Evolutionary conservation across 176 grass and related monocot genomes (phyloP), one percentile per base, ranked within the genome.

Genomic region (maize (Zea mays)): DNA sequence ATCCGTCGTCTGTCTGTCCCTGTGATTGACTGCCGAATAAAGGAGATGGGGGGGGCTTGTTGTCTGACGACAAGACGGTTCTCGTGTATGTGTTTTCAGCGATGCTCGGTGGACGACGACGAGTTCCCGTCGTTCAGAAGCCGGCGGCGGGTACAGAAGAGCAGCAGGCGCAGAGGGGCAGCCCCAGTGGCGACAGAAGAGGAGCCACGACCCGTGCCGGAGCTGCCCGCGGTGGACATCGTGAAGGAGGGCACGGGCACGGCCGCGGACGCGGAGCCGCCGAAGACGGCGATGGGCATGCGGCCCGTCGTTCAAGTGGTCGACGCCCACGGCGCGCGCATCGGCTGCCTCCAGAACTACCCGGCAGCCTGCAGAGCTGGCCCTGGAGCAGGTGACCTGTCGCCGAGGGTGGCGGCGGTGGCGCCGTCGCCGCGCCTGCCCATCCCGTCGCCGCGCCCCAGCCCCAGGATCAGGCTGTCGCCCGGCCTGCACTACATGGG

Each of bases 301-400:
- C 85, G 81, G 54, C 62, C n/a, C 87, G 15, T 89, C 96, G 3
- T 80, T 89, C 86, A 99, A 91, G 62, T 99, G 94, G 94, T 49
- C 68, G 60, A 91, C 94, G 0, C 62, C 83, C 2, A 50, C 61
- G 6, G 90, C 3, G 88, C 90, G 19, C 94, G 91, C 1, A 97
- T 93, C 62, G 91, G 94, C 1, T 97, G 91, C 57, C 84, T 97
- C 37, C 78, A 86, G 19, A 88, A 97, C 62, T 97, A 93, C 90
- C 88, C 94, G 17, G 82, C 67, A 4, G 84, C 87, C 35, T 97
- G 10, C 91, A 93, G 74, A 83, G 64, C 86, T 85, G 85, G 94
- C 94, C 1, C 84, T 97, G 8, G 94, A 97, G 75, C 94, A 97
- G 71, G 94, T 93, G 41, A 97, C 60, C 91, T 97, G n/a, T 93